Evolutionary conservation across 768 basidiomycete species (phyloP), one percentile per base, ranked within the genome.

Genomic region (Neoboletus brunneissimus): DNA sequence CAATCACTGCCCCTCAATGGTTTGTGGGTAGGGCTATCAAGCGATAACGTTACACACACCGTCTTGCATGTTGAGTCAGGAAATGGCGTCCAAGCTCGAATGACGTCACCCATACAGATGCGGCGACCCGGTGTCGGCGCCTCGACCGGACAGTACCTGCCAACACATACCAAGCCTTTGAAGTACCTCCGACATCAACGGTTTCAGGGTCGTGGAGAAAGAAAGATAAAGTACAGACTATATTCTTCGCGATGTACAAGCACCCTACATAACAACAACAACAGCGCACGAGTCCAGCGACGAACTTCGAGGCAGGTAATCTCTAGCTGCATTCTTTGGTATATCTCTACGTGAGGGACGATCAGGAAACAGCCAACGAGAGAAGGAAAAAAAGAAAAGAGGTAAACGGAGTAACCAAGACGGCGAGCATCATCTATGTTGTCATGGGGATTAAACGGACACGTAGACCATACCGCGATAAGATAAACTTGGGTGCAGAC

Each of bases 291-390:
- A 44, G 42, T 35, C 45, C 46, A 37, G 29, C 20, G 35, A 38
- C 42, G 22, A 42, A 48, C 37, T 15, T 23, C 41, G n/a, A 20
- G 25, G 22, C 15, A 51, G 51, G 51, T 58, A 27, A 35, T 41
- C 44, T 65, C 64, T 65, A 63, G 20, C 48, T 56, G 44, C 37
- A 27, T 56, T 58, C 56, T 43, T 52, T 67, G 65, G 66, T 67
- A 67, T 67, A 58, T 56, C 41, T 67, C 59, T 57, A 69, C 55
- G 40, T 62, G 50, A 38, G 43, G 48, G 48, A 29, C 29, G 56
- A 23, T 25, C 13, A n/a, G 15, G 35, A 56, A 48, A 40, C 22
- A 38, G 45, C 52, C 11, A 32, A 50, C 49, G 16, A 29, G 46
- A 29, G 16, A 1, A 20, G 22, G 44, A 25, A 48, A 34, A 2